Evolutionary conservation across 2,329 filamentous ascomycete species (phyloP).

Genomic region (Rhynchosporium agropyri): DNA sequence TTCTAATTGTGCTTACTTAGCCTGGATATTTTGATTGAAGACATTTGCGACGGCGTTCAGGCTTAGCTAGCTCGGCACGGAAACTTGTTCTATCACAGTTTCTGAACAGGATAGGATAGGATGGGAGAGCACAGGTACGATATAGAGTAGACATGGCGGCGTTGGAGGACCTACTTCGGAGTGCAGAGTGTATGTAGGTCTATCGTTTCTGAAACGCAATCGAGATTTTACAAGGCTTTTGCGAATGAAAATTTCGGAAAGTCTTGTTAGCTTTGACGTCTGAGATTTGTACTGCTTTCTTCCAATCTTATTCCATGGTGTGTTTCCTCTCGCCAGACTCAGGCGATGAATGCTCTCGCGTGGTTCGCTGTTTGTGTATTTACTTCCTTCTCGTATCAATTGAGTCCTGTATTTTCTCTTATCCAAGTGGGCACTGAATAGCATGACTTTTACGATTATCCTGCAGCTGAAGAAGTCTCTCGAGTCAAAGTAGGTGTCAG

Average conservation of each 20-base stretch:
- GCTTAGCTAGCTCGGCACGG: conserved; percentile 8
- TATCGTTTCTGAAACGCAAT: conserved; percentile 16
- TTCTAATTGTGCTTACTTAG: neutral
- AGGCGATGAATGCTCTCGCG: too few relatives aligned
- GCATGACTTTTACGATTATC: too few relatives aligned
- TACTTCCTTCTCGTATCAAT: too few relatives aligned
- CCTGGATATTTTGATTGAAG: conserved; percentile 8
- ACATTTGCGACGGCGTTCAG: conserved; percentile 34
- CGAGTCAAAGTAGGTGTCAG: neutral
- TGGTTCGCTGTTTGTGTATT: too few relatives aligned
- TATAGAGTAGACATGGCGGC: conserved; percentile 6
- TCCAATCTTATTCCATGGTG: too few relatives aligned
- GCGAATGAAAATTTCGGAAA: neutral
- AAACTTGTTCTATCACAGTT: neutral
- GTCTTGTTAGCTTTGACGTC: neutral
- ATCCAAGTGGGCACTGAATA: too few relatives aligned
- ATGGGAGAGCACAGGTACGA: neutral
- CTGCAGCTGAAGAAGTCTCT: neutral
- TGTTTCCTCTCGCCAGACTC: too few relatives aligned
- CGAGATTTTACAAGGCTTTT: neutral
- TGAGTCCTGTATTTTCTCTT: too few relatives aligned
- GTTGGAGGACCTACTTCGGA: neutral
- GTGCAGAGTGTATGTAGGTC: conserved; percentile 4
- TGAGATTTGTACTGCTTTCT: too few relatives aligned
- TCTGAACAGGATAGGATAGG: neutral